Evolutionary conservation across 2,329 filamentous ascomycete genomes (phyloP).

Genomic region (Phyllosticta citribraziliensis): DNA sequence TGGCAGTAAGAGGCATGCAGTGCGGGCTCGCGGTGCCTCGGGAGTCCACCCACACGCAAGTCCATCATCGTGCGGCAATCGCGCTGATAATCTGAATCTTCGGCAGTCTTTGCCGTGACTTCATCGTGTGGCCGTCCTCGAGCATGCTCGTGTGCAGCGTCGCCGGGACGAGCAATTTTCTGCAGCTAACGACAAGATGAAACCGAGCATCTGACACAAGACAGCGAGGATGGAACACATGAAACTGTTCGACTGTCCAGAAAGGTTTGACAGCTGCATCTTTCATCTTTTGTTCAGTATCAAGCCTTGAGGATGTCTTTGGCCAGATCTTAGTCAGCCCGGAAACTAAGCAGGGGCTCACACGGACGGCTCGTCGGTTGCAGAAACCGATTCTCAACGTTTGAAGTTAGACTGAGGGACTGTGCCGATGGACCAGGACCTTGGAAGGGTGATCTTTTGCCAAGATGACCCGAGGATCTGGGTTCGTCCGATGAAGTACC

Average conservation of each 20-base stretch:
- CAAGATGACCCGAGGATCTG: not conserved
- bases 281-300: not conserved
- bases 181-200: not conserved
- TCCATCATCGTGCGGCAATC: not conserved
- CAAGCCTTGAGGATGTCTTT: not conserved
- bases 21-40: not conserved
- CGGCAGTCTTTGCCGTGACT: not conserved
- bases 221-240: not conserved
- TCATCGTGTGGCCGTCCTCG: not conserved
- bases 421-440: not conserved
- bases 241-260: not conserved
- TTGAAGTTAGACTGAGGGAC: not conserved
- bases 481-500: not conserved
- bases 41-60: not conserved
- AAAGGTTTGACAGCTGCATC: not conserved
- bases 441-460: not conserved
- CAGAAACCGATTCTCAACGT: not conserved
- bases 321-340: not conserved
- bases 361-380: not conserved
- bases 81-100: not conserved
- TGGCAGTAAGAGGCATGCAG: no score
- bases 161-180: not conserved
- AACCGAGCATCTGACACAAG: not conserved
- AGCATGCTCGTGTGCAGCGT: not conserved
- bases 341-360: not conserved